Evolutionary conservation across 768 basidiomycete genomes (phyloP), one percentile per base, ranked within the genome.

Genomic region (Russula emetica): DNA sequence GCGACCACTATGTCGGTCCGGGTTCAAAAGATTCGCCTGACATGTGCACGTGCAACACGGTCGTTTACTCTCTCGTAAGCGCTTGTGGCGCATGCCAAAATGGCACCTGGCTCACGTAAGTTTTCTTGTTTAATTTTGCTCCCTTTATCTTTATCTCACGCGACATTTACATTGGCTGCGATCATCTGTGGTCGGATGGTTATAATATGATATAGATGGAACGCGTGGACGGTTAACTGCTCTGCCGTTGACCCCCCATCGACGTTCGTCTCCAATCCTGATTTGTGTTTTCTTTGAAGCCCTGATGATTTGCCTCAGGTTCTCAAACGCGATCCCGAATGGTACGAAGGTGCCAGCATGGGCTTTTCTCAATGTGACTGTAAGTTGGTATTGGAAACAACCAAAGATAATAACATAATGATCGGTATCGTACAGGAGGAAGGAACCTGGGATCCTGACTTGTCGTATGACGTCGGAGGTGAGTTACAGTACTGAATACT

Each of bases 21-120:
- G 64, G 59, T 72, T 74, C 71, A 62, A 55, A n/a, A 28, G 49
- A 58, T 54, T 42, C 72, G 36, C 20, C 61, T 61, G 71, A 76
- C 55, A 5, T 24, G 16, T 75, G 76, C 66, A 64, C 71, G 42
- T 77, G 76, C 64, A 74, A 72, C 26, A 69, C 69, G 14, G 72
- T 72, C n/a, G 69, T 75, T 14, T 77, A 75, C 63, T 72, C 72
- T 11, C 69, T 77, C 9, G 67, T 74, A 32, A 71, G 74, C 49
- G 76, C 75, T 24, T 77, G 76, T 63, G 72, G 64, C 26, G 71
- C 69, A n/a, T 77, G 76, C 59, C 73, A 40, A 36, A 66, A 54
- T 9, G 38, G 45, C 26, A 5, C 28, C 6, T 70, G 55, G 42
- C 28, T 66, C 42, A 24, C 60, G 71, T 72, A 34, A 68, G 71